Evolutionary conservation across 345 rosid genomes (phyloP), one percentile per base, ranked within the genome.

Genomic region (Bruguiera sexangula): DNA sequence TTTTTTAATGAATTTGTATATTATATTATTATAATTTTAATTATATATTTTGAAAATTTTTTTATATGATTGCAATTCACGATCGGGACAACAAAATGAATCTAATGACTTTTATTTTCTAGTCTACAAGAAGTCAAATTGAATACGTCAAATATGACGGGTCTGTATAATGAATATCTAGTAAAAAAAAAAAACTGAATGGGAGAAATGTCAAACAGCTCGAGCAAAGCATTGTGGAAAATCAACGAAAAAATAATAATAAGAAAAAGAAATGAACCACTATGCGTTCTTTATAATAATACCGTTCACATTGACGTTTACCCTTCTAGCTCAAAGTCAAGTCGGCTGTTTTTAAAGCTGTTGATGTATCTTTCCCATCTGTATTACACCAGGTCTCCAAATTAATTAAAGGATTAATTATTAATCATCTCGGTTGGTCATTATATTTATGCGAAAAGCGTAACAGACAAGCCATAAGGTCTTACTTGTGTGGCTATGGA

Each of bases 401-500:
- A 39, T 39, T 10, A 39, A 39, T 39, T 10, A 39, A 39, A 10
- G 46, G 15, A 39, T 39, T 39, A 39, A 54, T 4, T 55, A 39
- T 39, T 10, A 11, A 8, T 55, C 6, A 18, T n/a, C 4, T 55
- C 3, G 22, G 6, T 55, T n/a, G 27, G 27, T 55, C 26, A 55
- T 55, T 55, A 2, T 20, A 53, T 70, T 30, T 62, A 37, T 9
- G 3, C 6, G 37, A 64, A 39, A 39, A 66, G 53, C 26, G 30
- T 30, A 27, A 37, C 10, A 20, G 63, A 63, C 57, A 71, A 56
- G 39, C 56, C 7, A 63, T 32, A 56, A 63, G 63, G 63, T 63
- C 63, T 55, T 52, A 29, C 8, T 37, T 2, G 57, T 71, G 68
- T 26, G n/a, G 61, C 55, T 27, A 56, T 27, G 63, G 69, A 71